These are phyloP conservation scores for Populus hybrid DNA, from an alignment of 441 rosid species.

Conservation along the genomic window DNA sequence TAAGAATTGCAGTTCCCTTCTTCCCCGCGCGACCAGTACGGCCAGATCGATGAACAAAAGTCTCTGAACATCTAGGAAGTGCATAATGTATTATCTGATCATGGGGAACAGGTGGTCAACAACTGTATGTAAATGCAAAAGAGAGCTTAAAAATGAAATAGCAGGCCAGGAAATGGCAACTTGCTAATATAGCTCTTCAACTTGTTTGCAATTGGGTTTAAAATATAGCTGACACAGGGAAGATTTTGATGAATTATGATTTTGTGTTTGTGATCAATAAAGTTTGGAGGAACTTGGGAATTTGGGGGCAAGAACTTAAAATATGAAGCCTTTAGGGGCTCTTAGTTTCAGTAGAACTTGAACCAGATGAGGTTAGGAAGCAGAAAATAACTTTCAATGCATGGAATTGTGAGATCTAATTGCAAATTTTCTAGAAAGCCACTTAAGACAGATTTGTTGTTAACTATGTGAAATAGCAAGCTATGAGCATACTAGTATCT, in stretches of 20 bases:
- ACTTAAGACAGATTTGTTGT: too few species aligned
- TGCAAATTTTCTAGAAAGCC: too few species aligned
- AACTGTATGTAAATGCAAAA: background rate
- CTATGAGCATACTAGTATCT: too few species aligned
- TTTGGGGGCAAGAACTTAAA: background rate
- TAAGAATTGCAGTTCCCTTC: constrained; percentile 85
- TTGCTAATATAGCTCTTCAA: background rate
- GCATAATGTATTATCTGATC: constrained; percentile 86
- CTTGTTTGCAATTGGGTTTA: background rate
- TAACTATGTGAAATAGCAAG: too few species aligned
- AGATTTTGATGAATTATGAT: background rate
- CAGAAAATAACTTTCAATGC: too few species aligned
- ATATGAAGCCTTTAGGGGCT: background rate
- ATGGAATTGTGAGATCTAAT: too few species aligned
- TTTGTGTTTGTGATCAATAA: background rate
- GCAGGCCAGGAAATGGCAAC: background rate
- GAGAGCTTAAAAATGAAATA: background rate
- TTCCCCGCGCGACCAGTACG: constrained; percentile 99
- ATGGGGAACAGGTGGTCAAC: background rate
- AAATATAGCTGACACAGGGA: too few species aligned
- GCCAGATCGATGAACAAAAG: constrained; percentile 99
- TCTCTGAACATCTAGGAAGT: constrained; percentile 84
- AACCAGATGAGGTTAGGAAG: too few species aligned
- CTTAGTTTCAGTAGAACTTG: too few species aligned
- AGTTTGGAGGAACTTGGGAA: background rate